phyloP scores from a whole-genome alignment of 257 asterid genomes.

The Hygrophila difformis region DNA sequence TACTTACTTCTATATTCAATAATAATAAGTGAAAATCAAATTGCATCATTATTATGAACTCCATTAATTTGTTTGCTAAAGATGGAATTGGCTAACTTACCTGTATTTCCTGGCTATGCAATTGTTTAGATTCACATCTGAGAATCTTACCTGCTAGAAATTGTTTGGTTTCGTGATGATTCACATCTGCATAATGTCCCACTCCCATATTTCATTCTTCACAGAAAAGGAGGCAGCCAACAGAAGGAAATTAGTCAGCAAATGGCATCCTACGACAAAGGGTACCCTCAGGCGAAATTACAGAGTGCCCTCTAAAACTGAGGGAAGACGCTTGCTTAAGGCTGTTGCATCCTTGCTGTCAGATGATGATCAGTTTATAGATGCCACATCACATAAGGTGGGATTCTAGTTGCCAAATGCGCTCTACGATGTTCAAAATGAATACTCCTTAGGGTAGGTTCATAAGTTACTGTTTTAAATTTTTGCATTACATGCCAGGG shows the following conservation, averaged over 20 bases:
- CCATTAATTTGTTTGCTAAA: no score
- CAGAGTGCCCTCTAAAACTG: slow-evolving; percentile 73
- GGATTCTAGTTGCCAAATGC: background rate
- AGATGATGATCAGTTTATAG: slow-evolving; percentile 87
- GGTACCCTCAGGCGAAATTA: slow-evolving; percentile 88
- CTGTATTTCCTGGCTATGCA: no score
- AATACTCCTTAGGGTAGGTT: no score
- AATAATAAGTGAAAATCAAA: no score
- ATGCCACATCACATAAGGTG: slow-evolving; percentile 98
- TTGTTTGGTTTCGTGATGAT: no score
- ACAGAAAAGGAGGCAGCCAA: slow-evolving; percentile 82
- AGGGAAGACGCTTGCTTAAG: slow-evolving; percentile 74
- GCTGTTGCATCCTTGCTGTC: slow-evolving; percentile 77
- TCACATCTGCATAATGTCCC: no score
- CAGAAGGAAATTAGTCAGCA: slow-evolving; percentile 74
- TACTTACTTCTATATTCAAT: no score
- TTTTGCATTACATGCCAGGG: slow-evolving; percentile 38
- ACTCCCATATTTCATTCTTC: background rate
- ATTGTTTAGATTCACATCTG: no score
- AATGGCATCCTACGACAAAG: slow-evolving; percentile 98
- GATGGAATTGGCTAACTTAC: no score
- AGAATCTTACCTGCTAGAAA: no score
- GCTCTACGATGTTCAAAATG: background rate
- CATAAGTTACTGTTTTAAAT: background rate
- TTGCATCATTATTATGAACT: no score